Percentiles rank a stretch among this genome's conserved stretches.
phyloP scores from a whole-genome alignment of 495 filamentous ascomycete genomes.

The Penicillium coprophilum region DNA sequence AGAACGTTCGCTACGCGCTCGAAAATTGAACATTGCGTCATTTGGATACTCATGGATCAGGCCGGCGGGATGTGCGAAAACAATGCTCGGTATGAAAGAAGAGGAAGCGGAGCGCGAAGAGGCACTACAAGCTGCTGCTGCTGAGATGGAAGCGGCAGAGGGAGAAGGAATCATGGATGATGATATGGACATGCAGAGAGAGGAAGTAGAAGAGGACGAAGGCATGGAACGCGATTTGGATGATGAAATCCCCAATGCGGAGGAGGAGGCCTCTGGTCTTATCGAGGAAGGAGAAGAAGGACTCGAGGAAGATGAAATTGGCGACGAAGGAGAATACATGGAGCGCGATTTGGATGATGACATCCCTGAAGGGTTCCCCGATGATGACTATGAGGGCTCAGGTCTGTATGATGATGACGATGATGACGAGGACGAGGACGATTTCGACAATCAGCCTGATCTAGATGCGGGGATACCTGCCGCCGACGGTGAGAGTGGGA shows the following conservation, averaged over 20 bases:
- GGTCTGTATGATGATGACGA: constrained; percentile 36
- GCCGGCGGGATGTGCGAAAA: constrained; percentile 73
- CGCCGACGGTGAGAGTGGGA: constrained; percentile 32
- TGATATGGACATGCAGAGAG: constrained; percentile 24
- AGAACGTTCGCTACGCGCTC: constrained; percentile 63
- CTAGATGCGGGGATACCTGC: constrained; percentile 46
- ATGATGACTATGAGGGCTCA: constrained; percentile 46
- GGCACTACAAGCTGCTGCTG: constrained; percentile 64
- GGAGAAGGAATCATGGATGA: constrained; percentile 51
- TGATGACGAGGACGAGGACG: constrained; percentile 30
- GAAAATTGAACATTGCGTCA: constrained; percentile 69
- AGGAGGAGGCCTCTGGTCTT: constrained; percentile 37
- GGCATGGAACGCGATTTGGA: constrained; percentile 51
- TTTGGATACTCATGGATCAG: constrained; percentile 79
- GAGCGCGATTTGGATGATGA: constrained; percentile 53
- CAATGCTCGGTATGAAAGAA: constrained; percentile 71
- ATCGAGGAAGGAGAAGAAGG: constrained; percentile 46
- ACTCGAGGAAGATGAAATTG: constrained; percentile 37
- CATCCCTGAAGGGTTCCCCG: constrained; percentile 49
- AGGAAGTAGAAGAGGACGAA: constrained; percentile 32
- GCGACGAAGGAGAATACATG: constrained; percentile 45
- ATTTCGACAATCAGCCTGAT: constrained; percentile 45
- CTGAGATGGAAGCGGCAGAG: constrained; percentile 64
- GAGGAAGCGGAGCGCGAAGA: constrained; percentile 79
- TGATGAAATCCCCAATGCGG: constrained; percentile 49